Base-by-base conservation (phyloP, 2,329 filamentous ascomycete species). In the Fusarium xylarioides region DNA sequence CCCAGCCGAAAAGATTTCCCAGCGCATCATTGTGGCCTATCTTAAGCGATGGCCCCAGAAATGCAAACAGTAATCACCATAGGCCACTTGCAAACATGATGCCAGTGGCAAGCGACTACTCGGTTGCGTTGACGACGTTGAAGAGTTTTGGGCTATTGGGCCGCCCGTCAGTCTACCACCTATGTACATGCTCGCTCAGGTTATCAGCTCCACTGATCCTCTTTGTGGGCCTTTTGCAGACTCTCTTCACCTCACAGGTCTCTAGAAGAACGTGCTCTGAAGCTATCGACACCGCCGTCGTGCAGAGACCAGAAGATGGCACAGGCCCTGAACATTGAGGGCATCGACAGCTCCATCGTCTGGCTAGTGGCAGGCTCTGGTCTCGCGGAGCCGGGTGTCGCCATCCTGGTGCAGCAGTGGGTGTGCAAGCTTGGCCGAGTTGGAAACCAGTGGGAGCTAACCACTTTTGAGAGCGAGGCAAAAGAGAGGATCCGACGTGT, bases 231-330 rank as follows among this genome's bases (percentile, higher is more conserved):
- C 55, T 47, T 42, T 66, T 52, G 21, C 38, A 52, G 19, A 62
- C 42, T 54, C 67, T 74, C 59, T 72, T 73, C 70, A 67, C 44
- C 66, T 73, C 66, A 66, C 68, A 76, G 63, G 60, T 63, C 64
- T 65, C 70, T 73, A 63, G 18, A 50, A 69, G 72, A 70, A 73
- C 66, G 74, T 78, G 76, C 74, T 66, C 57, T 71, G 73, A 77
- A 73, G 75, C 76, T 78, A 78, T 78, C 74, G 68, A 78, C 70
- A 78, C 63, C 74, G 67, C 75, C 70, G 70, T 73, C 71, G 71
- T 55, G 76, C 74, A 75, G 58, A 76, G 74, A 60, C 74, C 76
- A 65, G 59, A 61, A 23, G 42, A 68, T 68, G 75, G 74, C 62
- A 67, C 59, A 68, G 61, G 66, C 68, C 63, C 50, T 65, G 58